Base-by-base conservation (phyloP, 768 basidiomycete species). In the Leccinum rimulosum region DNA sequence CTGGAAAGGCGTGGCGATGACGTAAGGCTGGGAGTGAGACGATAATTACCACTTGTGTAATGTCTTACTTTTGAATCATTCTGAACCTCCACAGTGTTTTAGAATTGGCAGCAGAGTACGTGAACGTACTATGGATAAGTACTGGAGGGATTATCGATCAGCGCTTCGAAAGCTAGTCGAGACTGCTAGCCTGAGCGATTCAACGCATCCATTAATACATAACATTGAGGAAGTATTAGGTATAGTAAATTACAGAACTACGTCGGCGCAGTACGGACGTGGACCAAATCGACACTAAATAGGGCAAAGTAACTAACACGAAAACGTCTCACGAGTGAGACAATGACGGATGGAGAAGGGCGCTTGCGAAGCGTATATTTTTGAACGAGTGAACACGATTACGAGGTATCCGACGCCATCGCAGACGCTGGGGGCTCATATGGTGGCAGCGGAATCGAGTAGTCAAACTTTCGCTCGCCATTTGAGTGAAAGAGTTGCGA, bases 401-500 rank as follows among this genome's bases (percentile, higher is more conserved):
- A 27, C 33, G 4, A 52, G 30, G 36, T 51, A 50, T 62, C 36
- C 38, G 52, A 58, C 40, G 6, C 36, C 28, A 45, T 31, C 36
- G 36, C 50, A 49, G 57, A 27, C 27, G 4, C 49, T 19, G 63
- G 61, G 56, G 83, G 85, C 15, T 81, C 82, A 67, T 90, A 90
- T 25, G 81, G 75, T 0, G 90, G 91, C 47, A 90, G 73, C 14
- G 84, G 86, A 15, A 52, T 65, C n/a, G 81, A 82, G 60, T 82
- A 79, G 66, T 92, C 89, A 52, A 89, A 77, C 74, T 84, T 88
- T 56, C 80, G 80, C 54, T 91, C 86, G 17, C 92, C 91, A 64
- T 89, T 88, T 17, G 77, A 66, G 66, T 92, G 75, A 74, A 86
- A 93, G 19, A 93, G 77, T 63, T 91, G 89, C 6, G 88, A 90